These are phyloP conservation scores for Turnera subulata DNA, from an alignment of 345 rosid genomes.

Conservation along the genomic window DNA sequence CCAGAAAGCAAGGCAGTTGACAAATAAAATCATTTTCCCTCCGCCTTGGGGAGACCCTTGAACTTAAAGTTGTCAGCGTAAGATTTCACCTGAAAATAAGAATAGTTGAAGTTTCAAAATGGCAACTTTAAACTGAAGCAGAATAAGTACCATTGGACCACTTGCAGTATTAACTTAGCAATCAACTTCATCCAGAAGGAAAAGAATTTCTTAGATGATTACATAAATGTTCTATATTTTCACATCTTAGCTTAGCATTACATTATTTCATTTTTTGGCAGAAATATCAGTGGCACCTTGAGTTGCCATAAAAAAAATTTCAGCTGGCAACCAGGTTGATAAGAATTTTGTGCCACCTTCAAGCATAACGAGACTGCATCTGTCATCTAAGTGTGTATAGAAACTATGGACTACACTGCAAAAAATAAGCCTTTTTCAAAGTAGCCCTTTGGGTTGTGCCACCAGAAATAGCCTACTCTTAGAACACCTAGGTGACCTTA, in stretches of 20 bases:
- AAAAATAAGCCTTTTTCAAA: too few relatives aligned
- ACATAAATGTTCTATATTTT: too few relatives aligned
- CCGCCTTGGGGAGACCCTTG: constrained; percentile 27
- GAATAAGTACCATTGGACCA: too few relatives aligned
- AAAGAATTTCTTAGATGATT: too few relatives aligned
- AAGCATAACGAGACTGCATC: not conserved
- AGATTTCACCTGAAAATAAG: constrained; percentile 19
- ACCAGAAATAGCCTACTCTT: not conserved
- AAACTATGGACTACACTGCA: not conserved
- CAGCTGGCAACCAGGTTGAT: too few relatives aligned
- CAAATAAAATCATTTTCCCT: constrained; percentile 24
- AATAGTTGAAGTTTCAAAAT: constrained; percentile 1
- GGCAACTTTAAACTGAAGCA: too few relatives aligned
- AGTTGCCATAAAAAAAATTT: too few relatives aligned
- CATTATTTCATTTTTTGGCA: too few relatives aligned
- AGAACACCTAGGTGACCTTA: not conserved
- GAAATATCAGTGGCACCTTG: too few relatives aligned
- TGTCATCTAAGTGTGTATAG: not conserved
- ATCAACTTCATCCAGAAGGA: not conserved
- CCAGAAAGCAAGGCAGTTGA: not conserved
- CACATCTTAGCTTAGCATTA: too few relatives aligned
- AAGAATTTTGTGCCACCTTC: not conserved
- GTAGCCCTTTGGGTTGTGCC: not conserved
- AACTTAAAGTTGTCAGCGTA: constrained; percentile 32
- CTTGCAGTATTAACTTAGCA: not conserved